Conservation (phyloP, 1,284 basidiomycete genomes). For the Phylloporus sp. region DNA sequence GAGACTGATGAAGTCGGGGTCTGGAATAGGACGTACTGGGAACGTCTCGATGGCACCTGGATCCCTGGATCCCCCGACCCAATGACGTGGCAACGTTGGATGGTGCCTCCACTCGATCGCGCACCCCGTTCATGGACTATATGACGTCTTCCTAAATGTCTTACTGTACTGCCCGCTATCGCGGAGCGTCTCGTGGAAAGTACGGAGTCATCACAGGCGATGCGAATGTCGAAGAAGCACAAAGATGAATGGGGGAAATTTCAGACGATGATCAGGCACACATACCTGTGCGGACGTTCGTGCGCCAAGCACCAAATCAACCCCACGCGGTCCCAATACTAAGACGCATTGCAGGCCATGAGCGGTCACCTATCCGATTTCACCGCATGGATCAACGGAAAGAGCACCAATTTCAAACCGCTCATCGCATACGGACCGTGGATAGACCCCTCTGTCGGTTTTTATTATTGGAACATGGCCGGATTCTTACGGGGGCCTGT, state of each 20-base stretch:
- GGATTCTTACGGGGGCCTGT: slow-evolving; percentile 73
- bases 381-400: slow-evolving; percentile 75
- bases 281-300: slow-evolving; percentile 65
- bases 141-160: slow-evolving; percentile 61
- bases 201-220: slow-evolving; percentile 46
- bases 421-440: slow-evolving; percentile 51
- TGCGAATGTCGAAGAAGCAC: slow-evolving; percentile 46
- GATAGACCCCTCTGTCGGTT: slow-evolving; percentile 50
- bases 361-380: slow-evolving; percentile 68
- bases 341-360: slow-evolving; percentile 55
- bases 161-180: slow-evolving; percentile 57
- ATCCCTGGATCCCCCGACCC: slow-evolving; percentile 49
- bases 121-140: slow-evolving; percentile 52
- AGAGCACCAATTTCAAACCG: slow-evolving; percentile 60
- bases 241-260: slow-evolving; percentile 53
- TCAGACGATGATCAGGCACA: slow-evolving; percentile 73
- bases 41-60: slow-evolving; percentile 62
- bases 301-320: no score
- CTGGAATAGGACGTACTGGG: slow-evolving; percentile 68
- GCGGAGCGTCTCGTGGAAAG: slow-evolving; percentile 49
- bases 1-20: slow-evolving; percentile 57
- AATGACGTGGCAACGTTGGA: slow-evolving; percentile 76
- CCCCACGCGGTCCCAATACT: no score
- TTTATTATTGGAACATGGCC: slow-evolving; percentile 78
- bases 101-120: slow-evolving; percentile 74